Base-by-base conservation (phyloP, 2,329 filamentous ascomycete genomes). In the Calonectria fujianensis region DNA sequence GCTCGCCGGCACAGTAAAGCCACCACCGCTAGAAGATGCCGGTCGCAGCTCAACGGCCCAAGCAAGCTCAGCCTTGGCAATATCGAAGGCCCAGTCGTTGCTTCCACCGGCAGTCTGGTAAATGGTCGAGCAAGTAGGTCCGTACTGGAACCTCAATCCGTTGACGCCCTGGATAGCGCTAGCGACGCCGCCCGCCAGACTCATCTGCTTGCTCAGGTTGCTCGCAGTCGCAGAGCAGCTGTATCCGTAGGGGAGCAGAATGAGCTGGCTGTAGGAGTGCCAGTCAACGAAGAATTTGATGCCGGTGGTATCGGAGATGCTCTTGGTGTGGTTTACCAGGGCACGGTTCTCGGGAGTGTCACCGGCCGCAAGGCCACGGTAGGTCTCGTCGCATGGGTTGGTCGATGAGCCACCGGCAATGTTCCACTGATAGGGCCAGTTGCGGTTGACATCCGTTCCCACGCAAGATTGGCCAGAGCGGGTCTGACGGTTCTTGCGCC, bases 401-500 rank as follows among this genome's bases (percentile, higher is more conserved):
- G 87, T 87, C 2, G 88, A 90, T 3, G 89, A 87, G 7, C 89
- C 89, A 24, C 89, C 89, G 7, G 80, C 83, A 76, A 83, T 83
- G 52, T 84, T 83, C 91, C 90, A 92, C 79, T 86, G 83, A 82
- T 88, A 88, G 82, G 85, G 89, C 90, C 90, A 92, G 84, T 91
- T 92, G 73, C 91, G 88, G 84, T 93, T 92, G 80, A 91, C 86
- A 77, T 92, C 91, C 14, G 86, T 87, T 54, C 90, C 90, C 39
- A 89, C 76, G 78, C 90, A 91, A 41, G 81, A 81, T 73, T 83
- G 84, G 10, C 84, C 82, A 0, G 80, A 74, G 48, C 83, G 84
- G 8, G 81, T 79, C 75, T 89, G 86, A 3, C 91, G 87, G 82
- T 91, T 92, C 84, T 93, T 92, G 75, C 91, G 90, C 91, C 91